phyloP scores from a whole-genome alignment of 257 asterid species.

The Fraxinus quadrangulata region DNA sequence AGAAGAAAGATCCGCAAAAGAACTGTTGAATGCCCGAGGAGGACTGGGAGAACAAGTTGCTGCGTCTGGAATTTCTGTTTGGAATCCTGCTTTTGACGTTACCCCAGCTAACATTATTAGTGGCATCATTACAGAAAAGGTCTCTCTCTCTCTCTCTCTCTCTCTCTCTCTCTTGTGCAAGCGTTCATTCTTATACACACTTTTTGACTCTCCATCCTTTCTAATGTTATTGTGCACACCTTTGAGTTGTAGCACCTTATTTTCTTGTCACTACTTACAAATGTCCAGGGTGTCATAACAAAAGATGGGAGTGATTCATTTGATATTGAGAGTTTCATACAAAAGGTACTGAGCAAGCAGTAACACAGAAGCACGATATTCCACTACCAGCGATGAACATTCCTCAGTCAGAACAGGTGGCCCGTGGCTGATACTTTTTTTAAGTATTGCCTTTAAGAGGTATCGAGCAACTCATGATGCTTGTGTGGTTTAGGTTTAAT shows the following conservation, averaged over 20 bases:
- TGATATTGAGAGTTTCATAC: conserved; percentile 58
- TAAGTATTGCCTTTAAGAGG: conserved; percentile 8
- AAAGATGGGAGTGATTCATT: conserved; percentile 59
- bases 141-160: conserved; percentile 31
- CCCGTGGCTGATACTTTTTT: neutral
- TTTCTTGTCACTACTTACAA: conserved; percentile 15
- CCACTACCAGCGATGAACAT: neutral
- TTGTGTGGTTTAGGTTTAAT: neutral
- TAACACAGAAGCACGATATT: conserved; percentile 14
- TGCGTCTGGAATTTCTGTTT: conserved; percentile 89
- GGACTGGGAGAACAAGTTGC: conserved; percentile 95
- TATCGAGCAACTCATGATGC: conserved; percentile 16
- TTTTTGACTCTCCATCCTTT: neutral
- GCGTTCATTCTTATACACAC: neutral
- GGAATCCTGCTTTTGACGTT: conserved; percentile 98
- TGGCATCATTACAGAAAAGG: conserved; percentile 90
- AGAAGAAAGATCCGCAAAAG: conserved; percentile 91
- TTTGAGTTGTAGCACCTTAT: conserved; percentile 12
- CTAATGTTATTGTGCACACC: neutral
- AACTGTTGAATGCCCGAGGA: conserved; percentile 71
- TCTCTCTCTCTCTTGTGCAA: conserved; percentile 30
- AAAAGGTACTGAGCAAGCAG: conserved; percentile 24
- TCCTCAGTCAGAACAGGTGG: neutral
- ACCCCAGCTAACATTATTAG: conserved; percentile 80
- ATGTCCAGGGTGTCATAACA: conserved; percentile 71